Conservation (phyloP, 2,329 filamentous ascomycete genomes). For the Talaromyces sp. region DNA sequence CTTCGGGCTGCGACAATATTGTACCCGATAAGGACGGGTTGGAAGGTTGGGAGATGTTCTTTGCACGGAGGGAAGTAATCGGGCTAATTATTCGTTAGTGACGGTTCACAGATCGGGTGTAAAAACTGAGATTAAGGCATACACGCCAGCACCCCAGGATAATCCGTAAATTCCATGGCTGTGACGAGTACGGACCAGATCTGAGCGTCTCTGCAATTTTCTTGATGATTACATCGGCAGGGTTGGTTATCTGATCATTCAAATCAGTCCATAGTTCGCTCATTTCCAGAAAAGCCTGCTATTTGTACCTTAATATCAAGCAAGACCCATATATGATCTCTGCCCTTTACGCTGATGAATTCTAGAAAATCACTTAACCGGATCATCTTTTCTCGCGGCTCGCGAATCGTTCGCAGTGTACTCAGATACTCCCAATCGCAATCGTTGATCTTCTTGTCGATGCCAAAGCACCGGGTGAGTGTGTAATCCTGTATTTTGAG, state of each 20-base stretch:
- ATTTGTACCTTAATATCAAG: constrained; percentile 75
- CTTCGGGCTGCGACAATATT: constrained; percentile 59
- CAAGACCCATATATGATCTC: constrained; percentile 71
- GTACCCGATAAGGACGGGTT: constrained; percentile 42
- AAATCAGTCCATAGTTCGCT: not conserved
- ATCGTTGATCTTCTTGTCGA: constrained; percentile 67
- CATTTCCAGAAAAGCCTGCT: not conserved
- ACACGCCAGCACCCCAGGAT: constrained; percentile 81
- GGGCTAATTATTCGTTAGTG: constrained; percentile 42
- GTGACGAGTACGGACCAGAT: constrained; percentile 45
- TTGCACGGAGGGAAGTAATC: constrained; percentile 64
- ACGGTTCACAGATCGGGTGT: not conserved
- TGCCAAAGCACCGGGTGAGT: constrained; percentile 76
- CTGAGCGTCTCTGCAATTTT: constrained; percentile 63
- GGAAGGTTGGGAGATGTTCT: constrained; percentile 46
- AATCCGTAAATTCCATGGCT: constrained; percentile 68
- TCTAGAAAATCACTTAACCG: constrained; percentile 69
- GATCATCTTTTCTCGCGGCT: constrained; percentile 69
- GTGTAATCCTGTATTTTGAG: constrained; percentile 58
- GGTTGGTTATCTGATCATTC: constrained; percentile 32
- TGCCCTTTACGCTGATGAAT: constrained; percentile 62
- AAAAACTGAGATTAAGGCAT: too few species aligned
- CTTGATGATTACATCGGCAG: constrained; percentile 64
- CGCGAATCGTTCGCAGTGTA: constrained; percentile 62
- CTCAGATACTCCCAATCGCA: constrained; percentile 72